These are phyloP conservation scores for Boletellus deceptivus DNA, from an alignment of 1,284 basidiomycete species.

Conservation along the genomic window DNA sequence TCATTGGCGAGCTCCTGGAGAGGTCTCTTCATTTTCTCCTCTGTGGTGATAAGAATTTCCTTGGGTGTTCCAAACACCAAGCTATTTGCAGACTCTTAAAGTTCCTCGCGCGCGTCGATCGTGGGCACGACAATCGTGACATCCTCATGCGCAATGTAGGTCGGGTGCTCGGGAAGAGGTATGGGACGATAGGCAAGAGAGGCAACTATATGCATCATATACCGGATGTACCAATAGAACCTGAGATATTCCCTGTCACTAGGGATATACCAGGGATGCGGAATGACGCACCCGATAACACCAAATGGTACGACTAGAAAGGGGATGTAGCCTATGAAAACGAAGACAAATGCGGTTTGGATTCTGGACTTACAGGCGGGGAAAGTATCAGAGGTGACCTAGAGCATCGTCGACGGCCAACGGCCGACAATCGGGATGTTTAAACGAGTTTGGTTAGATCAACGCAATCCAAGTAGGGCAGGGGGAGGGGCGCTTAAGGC, in stretches of 20 bases:
- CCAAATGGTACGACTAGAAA: constrained; percentile 81
- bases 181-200: too few relatives aligned
- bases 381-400: background rate
- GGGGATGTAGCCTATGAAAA: background rate
- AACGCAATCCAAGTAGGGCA: background rate
- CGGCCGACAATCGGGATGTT: too few relatives aligned
- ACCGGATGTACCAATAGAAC: too few relatives aligned
- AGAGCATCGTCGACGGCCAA: background rate
- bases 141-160: too few relatives aligned
- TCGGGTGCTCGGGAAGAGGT: too few relatives aligned
- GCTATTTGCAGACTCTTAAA: too few relatives aligned
- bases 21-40: constrained; percentile 30
- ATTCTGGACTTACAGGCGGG: background rate
- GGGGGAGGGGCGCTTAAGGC: background rate
- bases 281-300: constrained; percentile 72
- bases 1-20: too few relatives aligned
- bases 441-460: background rate
- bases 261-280: too few relatives aligned
- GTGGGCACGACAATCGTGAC: too few relatives aligned
- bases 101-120: too few relatives aligned
- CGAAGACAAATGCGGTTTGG: background rate
- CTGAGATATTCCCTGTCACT: too few relatives aligned
- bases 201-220: too few relatives aligned
- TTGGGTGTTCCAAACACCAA: constrained; percentile 36
- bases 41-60: constrained; percentile 90